Percentiles rank a stretch among this genome's conserved stretches.
phyloP scores from a whole-genome alignment of 345 rosid genomes.

The Trapa bicornis region DNA sequence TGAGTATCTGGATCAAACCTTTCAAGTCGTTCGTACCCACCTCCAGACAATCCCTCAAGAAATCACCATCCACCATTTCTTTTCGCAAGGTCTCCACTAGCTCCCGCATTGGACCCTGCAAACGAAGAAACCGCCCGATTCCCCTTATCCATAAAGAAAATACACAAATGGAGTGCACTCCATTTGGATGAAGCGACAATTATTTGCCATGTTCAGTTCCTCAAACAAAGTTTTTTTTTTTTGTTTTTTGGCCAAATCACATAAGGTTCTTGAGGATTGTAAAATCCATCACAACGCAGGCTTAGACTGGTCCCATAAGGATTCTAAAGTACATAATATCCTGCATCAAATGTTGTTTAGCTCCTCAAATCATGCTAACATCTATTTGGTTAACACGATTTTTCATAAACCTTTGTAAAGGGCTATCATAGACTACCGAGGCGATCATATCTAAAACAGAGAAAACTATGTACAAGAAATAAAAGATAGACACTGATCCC shows the following conservation, averaged over 20 bases:
- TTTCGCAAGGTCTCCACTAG: conserved; percentile 39
- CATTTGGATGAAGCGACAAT: neutral
- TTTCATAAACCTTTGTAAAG: neutral
- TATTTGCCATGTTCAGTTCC: neutral
- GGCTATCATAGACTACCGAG: neutral
- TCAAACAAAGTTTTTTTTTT: no score
- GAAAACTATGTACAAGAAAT: neutral
- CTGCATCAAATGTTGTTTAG: neutral
- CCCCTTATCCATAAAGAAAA: neutral
- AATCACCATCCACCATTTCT: conserved; percentile 56
- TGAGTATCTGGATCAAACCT: conserved; percentile 46
- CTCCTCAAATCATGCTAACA: neutral
- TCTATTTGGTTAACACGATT: neutral
- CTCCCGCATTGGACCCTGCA: conserved; percentile 58
- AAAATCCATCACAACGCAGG: neutral
- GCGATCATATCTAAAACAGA: neutral
- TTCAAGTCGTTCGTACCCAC: conserved; percentile 51
- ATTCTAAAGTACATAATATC: neutral
- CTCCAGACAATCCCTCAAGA: conserved; percentile 64
- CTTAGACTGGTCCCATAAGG: neutral
- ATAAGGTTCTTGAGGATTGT: neutral
- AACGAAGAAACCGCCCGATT: neutral
- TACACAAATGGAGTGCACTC: neutral
- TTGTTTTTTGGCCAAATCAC: no score
- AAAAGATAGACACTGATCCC: neutral